phyloP scores from a whole-genome alignment of 2,329 filamentous ascomycete species.

The Colletotrichum horii region DNA sequence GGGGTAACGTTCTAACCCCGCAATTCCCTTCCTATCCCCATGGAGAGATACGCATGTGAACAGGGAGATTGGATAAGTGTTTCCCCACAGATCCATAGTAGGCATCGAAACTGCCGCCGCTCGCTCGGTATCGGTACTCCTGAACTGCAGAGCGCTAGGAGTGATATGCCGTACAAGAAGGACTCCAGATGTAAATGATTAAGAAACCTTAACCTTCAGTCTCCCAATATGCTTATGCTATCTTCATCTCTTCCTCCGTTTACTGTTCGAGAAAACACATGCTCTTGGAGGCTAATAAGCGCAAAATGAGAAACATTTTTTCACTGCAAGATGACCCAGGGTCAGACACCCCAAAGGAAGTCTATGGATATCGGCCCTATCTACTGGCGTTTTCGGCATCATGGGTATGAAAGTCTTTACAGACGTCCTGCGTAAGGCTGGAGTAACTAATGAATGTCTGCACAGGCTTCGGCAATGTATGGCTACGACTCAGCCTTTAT shows the following conservation, averaged over 20 bases:
- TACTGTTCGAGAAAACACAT: fast-evolving
- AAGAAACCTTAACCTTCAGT: fast-evolving
- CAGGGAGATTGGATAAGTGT: neutral
- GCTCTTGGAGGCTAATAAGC: neutral
- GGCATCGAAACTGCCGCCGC: neutral
- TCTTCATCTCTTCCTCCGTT: fast-evolving
- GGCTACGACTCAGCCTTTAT: neutral
- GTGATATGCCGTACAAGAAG: neutral
- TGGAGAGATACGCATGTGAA: neutral
- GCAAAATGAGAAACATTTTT: neutral
- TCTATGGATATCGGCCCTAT: neutral
- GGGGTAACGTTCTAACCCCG: neutral
- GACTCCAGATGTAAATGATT: neutral
- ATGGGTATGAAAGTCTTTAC: neutral
- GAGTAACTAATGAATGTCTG: neutral
- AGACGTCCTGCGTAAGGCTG: fast-evolving
- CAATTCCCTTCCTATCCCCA: neutral
- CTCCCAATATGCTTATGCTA: fast-evolving
- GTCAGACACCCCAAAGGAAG: neutral
- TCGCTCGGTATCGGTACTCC: neutral
- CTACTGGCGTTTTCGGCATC: neutral
- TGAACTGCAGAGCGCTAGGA: neutral
- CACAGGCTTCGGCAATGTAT: neutral
- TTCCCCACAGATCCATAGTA: neutral
- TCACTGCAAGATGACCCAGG: neutral